Evolutionary conservation across 75 land plant genomes (phyloP).

Genomic region (Pinus albicaulis): DNA sequence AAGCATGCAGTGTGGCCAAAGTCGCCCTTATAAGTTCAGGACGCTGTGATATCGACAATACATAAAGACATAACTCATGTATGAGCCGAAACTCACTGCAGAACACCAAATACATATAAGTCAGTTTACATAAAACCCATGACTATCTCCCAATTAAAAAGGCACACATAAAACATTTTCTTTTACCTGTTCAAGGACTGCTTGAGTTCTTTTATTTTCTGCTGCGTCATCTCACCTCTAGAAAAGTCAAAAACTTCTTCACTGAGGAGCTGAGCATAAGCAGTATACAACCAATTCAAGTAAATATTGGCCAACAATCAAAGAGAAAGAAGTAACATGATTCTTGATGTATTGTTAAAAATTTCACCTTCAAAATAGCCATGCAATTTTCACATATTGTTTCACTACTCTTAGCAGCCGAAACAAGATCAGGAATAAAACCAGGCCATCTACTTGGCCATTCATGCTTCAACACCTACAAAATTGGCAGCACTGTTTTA

Average conservation of each 20-base stretch:
- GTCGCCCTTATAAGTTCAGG: constrained; percentile 95
- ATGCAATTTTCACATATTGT: constrained; percentile 99
- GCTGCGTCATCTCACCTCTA: constrained; percentile 96
- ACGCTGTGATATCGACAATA: constrained; percentile 86
- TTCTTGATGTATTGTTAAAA: not conserved
- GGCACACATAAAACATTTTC: not conserved
- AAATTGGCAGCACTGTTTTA: not conserved
- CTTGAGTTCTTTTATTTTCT: constrained; percentile 94
- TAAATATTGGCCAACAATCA: not conserved
- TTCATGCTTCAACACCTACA: constrained; percentile 95
- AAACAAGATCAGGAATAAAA: constrained; percentile 94
- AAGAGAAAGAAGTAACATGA: not conserved
- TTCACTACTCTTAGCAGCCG: constrained; percentile 97
- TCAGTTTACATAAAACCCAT: not conserved
- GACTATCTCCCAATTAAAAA: too few species aligned
- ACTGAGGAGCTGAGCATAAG: constrained; percentile 75
- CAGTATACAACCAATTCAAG: not conserved
- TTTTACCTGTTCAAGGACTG: constrained; percentile 89
- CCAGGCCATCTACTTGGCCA: constrained; percentile 97
- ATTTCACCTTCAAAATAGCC: constrained; percentile 84
- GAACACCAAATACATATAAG: constrained; percentile 9
- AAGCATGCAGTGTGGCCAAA: constrained; percentile 91
- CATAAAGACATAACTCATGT: constrained; percentile 96
- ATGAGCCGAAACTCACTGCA: constrained; percentile 97
- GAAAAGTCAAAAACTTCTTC: constrained; percentile 99